Evolutionary conservation across 2,329 filamentous ascomycete species (phyloP).

Genomic region (Alternaria alternata): DNA sequence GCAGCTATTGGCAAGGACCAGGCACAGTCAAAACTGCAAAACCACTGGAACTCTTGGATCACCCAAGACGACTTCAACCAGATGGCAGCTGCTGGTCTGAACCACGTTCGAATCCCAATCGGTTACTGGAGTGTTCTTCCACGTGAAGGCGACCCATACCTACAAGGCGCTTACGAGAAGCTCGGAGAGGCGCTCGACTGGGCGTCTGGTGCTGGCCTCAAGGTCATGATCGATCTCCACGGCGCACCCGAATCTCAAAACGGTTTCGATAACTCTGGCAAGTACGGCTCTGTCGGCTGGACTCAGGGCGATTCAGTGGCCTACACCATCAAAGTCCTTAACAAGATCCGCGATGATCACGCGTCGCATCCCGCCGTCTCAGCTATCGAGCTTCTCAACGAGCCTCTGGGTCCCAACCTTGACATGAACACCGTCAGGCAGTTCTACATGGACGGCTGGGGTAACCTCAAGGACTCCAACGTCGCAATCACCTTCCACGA

Average conservation of each 20-base stretch:
- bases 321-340: constrained; percentile 54
- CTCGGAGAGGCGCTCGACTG: constrained; percentile 67
- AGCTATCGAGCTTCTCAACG: constrained; percentile 58
- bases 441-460: constrained; percentile 60
- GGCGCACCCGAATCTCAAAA: constrained; percentile 71
- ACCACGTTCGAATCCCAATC: constrained; percentile 71
- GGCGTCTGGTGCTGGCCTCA: constrained; percentile 66
- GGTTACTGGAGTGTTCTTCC: constrained; percentile 70
- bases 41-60: constrained; percentile 69
- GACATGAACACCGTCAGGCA: constrained; percentile 55
- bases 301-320: constrained; percentile 54
- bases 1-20: constrained; percentile 59
- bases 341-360: constrained; percentile 57
- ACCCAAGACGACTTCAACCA: constrained; percentile 63
- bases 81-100: constrained; percentile 66
- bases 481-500: constrained; percentile 58
- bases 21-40: constrained; percentile 57
- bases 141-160: constrained; percentile 64
- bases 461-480: constrained; percentile 52
- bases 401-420: constrained; percentile 55
- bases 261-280: constrained; percentile 72
- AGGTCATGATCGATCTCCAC: constrained; percentile 73
- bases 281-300: constrained; percentile 57
- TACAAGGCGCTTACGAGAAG: constrained; percentile 67
- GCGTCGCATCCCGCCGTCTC: constrained; percentile 56